Percentiles rank a stretch among this genome's conserved stretches.
Evolutionary conservation across 225 moss, liverwort and hornwort species (phyloP).

Genomic region (Neckera pumila): DNA sequence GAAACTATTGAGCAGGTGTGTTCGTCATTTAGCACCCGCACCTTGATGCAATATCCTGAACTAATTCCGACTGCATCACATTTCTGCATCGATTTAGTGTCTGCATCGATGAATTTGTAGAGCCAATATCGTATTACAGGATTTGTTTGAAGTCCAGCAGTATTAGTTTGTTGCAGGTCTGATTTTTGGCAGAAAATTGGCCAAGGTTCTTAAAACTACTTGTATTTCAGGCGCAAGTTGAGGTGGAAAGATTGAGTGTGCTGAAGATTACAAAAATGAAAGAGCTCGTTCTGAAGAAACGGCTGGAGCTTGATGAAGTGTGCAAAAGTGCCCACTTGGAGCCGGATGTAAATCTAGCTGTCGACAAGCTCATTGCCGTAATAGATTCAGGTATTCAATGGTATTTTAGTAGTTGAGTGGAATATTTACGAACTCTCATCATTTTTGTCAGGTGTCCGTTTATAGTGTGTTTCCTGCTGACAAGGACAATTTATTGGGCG

Average conservation of each 20-base stretch:
- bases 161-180: not conserved
- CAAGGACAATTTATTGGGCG: not conserved
- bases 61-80: not conserved
- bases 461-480: not conserved
- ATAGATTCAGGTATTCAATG: slow-evolving; percentile 73
- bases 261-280: slow-evolving; percentile 95
- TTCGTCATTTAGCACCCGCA: not conserved
- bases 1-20: slow-evolving; percentile 87
- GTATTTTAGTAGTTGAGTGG: not conserved
- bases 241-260: slow-evolving; percentile 80
- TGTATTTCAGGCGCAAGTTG: slow-evolving; percentile 65
- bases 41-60: not conserved
- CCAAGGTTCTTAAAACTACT: not conserved
- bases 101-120: not conserved
- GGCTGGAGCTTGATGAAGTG: slow-evolving; percentile 77
- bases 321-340: slow-evolving; percentile 93
- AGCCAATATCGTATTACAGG: not conserved
- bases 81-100: not conserved
- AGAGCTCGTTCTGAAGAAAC: slow-evolving; percentile 90
- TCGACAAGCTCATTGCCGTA: slow-evolving; percentile 66
- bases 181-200: not conserved
- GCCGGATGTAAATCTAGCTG: slow-evolving; percentile 70
- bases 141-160: not conserved
- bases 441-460: not conserved
- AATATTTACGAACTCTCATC: not conserved